phyloP scores from a whole-genome alignment of 2,329 filamentous ascomycete genomes.

The Cladosporium sp. region DNA sequence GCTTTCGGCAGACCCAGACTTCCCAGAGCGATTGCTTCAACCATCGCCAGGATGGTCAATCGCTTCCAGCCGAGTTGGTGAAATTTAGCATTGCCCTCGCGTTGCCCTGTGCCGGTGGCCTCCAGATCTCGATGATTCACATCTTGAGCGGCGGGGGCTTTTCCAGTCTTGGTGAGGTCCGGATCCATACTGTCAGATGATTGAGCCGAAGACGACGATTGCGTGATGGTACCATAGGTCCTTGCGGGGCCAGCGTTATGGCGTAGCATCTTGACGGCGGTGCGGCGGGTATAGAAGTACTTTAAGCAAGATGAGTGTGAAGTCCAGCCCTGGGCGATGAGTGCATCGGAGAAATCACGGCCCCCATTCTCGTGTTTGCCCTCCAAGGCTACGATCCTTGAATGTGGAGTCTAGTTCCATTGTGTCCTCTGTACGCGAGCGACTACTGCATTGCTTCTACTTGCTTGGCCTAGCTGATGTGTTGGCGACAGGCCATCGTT shows the following conservation, averaged over 20 bases:
- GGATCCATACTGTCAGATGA: background rate
- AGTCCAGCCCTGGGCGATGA: background rate
- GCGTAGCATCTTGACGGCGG: background rate
- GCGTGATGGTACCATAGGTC: background rate
- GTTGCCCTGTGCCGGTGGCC: background rate
- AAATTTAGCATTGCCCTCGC: conserved; percentile 5
- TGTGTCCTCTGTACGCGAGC: background rate
- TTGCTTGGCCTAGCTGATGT: conserved; percentile 5
- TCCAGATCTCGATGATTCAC: background rate
- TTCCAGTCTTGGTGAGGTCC: background rate
- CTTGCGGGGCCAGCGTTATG: background rate
- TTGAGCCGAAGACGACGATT: background rate
- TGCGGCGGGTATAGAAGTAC: background rate
- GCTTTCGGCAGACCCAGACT: conserved; percentile 9
- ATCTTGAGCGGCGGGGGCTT: background rate
- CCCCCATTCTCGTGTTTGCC: background rate
- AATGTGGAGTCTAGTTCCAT: background rate
- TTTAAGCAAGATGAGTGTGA: background rate
- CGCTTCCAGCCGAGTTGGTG: conserved; percentile 11
- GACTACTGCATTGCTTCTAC: conserved; percentile 6
- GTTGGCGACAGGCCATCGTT: background rate
- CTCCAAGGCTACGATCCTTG: conserved; percentile 9
- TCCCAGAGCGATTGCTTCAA: conserved; percentile 7
- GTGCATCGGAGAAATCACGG: background rate
- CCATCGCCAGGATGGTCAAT: conserved; percentile 8